A percentile compares a stretch with the other conserved stretches of the same genome.
These are phyloP conservation scores for Biancaea sappan DNA, from an alignment of 306 rosid species.

Conservation along the genomic window DNA sequence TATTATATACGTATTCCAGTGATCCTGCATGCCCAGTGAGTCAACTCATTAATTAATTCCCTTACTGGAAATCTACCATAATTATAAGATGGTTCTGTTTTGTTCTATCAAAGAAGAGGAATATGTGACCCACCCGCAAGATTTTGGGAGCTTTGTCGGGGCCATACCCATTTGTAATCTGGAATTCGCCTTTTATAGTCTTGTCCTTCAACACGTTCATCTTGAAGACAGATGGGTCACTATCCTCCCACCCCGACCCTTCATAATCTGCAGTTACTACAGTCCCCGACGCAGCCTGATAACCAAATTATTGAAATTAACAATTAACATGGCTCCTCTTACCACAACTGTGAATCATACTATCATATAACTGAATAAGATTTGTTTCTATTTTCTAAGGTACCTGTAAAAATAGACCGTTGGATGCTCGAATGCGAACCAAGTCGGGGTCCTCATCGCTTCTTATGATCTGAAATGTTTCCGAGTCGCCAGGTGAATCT, in stretches of 20 bases:
- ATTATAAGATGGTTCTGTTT: too few species aligned
- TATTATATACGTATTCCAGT: slow-evolving; percentile 58
- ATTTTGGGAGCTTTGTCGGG: slow-evolving; percentile 57
- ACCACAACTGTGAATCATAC: neutral
- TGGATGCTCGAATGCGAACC: slow-evolving; percentile 56
- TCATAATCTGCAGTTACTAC: slow-evolving; percentile 45
- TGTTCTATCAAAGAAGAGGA: too few species aligned
- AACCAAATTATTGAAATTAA: too few species aligned
- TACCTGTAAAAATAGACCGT: slow-evolving; percentile 65
- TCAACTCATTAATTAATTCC: too few species aligned
- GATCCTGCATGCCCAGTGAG: slow-evolving; percentile 46
- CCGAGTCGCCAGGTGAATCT: slow-evolving; percentile 39
- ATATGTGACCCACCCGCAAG: slow-evolving; percentile 58
- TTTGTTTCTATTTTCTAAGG: too few species aligned
- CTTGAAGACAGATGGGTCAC: slow-evolving; percentile 62
- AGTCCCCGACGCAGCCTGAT: slow-evolving; percentile 51
- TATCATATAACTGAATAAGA: too few species aligned
- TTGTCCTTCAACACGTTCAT: slow-evolving; percentile 43
- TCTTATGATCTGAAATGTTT: slow-evolving; percentile 61
- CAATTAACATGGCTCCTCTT: neutral
- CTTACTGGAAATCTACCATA: too few species aligned
- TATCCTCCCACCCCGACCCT: slow-evolving; percentile 62
- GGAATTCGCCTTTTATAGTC: slow-evolving; percentile 60
- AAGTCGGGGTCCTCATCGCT: slow-evolving; percentile 41
- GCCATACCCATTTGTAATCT: slow-evolving; percentile 75